Percentiles rank a stretch among this genome's conserved stretches.
These are phyloP conservation scores for Elymus sibiricus DNA, from an alignment of 176 grass and related monocot species.

Conservation along the genomic window DNA sequence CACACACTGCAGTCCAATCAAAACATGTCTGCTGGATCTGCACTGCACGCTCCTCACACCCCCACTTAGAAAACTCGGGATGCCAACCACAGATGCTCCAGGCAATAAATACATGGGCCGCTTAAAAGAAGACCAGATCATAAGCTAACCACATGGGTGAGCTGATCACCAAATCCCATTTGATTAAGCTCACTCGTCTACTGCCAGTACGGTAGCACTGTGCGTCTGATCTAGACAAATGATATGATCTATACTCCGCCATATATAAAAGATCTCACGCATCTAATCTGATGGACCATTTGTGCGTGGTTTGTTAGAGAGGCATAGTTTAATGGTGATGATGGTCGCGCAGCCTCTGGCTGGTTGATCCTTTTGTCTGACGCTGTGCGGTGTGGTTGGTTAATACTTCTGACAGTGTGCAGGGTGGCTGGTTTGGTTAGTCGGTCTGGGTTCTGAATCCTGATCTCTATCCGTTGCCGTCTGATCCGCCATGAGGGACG, in stretches of 20 bases:
- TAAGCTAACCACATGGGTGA: neutral
- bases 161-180: neutral
- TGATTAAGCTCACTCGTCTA: neutral
- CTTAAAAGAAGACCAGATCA: neutral
- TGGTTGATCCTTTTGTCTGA: neutral
- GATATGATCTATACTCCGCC: neutral
- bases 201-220: neutral
- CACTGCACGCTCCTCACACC: neutral
- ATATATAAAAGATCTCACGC: neutral
- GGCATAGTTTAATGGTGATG: neutral
- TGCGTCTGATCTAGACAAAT: neutral
- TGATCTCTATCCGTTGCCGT: neutral
- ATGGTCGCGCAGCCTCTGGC: neutral
- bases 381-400: neutral
- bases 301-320: neutral
- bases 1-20: neutral
- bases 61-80: neutral
- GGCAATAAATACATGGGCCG: neutral
- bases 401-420: neutral
- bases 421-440: neutral
- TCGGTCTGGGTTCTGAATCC: neutral
- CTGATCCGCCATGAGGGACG: constrained; percentile 15
- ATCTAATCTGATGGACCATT: neutral
- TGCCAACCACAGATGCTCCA: neutral
- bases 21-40: neutral